Base-by-base conservation (phyloP, 129 eudicot species). In the Pseudognaphalium luteoalbum region DNA sequence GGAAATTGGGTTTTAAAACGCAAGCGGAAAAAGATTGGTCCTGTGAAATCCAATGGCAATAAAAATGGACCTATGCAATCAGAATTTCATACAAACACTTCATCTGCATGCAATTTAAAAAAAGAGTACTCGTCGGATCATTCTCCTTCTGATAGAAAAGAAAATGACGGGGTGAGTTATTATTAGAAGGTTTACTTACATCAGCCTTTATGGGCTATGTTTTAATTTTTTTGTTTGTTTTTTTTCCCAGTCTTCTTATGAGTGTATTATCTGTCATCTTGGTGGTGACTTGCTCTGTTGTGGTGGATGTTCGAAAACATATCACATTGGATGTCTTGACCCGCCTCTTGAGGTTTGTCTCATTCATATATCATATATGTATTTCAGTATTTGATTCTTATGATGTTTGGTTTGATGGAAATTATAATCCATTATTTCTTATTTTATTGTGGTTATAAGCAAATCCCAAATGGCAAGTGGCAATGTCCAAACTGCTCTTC, bases 211-310 rank as follows among this genome's bases (percentile, higher is more conserved):
- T 51, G 25, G 32, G 64, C 9, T 21, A n/a, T 21, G 42, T 28
- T 62, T 79, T 12, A 62, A 33, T 50, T 41, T 41, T 58, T 25
- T 32, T 32, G 35, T 6, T 44, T 15, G 59, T 42, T 60, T 6
- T 44, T 12, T 69, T 42, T 69, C 78, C 47, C 92, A 93, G 98
- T 85, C 86, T 63, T 86, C 75, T 77, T 85, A 83, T 78, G 93
- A 90, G 84, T 93, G 98, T 74, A 87, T 64, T 74, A 34, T 88
- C 56, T 93, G 98, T 80, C 91, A 90, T 85, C 88, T 90, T 86
- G 95, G 96, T 66, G 98, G 96, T 52, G 83, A 90, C 82, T 82
- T 93, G 81, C 88, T 93, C 4, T 86, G 92, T 74, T 93, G 98
- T 74, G 98, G 88, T 50, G 78, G 74, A 76, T 93, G 98, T 81